Evolutionary conservation across 371 early-diverging fungal species (phyloP).

Genomic region (Mortierella sp.): DNA sequence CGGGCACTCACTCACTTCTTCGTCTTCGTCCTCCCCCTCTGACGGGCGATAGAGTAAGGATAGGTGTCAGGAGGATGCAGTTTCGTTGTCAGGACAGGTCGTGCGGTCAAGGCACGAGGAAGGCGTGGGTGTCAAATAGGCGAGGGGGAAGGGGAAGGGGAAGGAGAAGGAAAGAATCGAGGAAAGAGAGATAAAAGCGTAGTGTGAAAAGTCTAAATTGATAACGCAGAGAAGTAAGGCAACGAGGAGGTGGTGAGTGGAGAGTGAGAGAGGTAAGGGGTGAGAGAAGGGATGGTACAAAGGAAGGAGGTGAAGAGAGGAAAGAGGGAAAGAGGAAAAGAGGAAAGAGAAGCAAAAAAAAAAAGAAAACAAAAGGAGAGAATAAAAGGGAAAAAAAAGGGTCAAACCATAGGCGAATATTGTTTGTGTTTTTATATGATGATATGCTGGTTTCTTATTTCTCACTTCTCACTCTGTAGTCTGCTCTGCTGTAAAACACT

Average conservation of each 20-base stretch:
- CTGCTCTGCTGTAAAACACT: neutral
- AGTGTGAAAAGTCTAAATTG: neutral
- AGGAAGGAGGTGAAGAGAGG: neutral
- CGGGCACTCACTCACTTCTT: neutral
- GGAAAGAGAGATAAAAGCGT: neutral
- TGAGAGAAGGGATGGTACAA: neutral
- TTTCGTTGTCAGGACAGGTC: slow-evolving; percentile 4
- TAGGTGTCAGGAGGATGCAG: slow-evolving; percentile 8
- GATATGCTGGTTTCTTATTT: neutral
- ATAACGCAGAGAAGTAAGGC: neutral
- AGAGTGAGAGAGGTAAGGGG: neutral
- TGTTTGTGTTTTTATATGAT: too few relatives aligned
- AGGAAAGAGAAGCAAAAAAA: neutral
- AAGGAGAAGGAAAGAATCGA: neutral
- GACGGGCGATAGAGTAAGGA: neutral
- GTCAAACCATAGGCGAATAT: neutral
- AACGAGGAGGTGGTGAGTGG: neutral
- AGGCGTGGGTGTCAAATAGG: neutral
- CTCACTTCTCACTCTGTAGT: neutral
- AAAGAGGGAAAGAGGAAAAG: neutral
- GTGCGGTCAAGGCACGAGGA: slow-evolving; percentile 8
- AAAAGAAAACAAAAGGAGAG: neutral
- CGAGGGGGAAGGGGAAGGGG: neutral
- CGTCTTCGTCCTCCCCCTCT: neutral
- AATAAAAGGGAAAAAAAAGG: neutral